Evolutionary conservation across 2,329 filamentous ascomycete species (phyloP), one percentile per base, ranked within the genome.

Genomic region (Aureobasidium sp.): DNA sequence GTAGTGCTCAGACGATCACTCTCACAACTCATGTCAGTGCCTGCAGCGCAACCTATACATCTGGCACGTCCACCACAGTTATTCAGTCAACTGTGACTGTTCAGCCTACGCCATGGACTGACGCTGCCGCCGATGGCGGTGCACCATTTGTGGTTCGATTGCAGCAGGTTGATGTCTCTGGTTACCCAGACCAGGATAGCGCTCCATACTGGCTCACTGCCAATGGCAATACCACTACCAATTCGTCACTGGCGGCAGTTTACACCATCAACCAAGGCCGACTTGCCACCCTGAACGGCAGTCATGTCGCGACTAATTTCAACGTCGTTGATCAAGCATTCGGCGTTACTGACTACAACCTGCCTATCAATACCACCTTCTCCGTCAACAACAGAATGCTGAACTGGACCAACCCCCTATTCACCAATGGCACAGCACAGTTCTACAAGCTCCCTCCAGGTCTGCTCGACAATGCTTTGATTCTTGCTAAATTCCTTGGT

Each of bases 171-270:
- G 54, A 63, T 27, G 45, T 44, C 15, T 63, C 64, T 6, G 62
- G 62, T 9, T 65, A 61, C 24, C 53, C 57, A 12, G 56, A 52
- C 11, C 29, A 62, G 22, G 37, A 31, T 12, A 47, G 44, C 2
- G 62, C 42, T 27, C 56, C 62, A 0, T 66, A 67, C 17, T 75
- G 69, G 65, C 49, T 74, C 1, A 67, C 68, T 42, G 62, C 64
- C 5, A 69, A 71, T 44, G 72, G 73, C 12, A 71, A 72, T 60
- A 71, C 70, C 6, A 73, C 72, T 2, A 71, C 68, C 11, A 64
- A 72, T 44, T 58, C 64, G 12, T 67, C 62, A 24, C 27, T 64
- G 33, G 73, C 72, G 2, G 69, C 68, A 9, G 65, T 68, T 27
- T 74, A 70, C 64, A 60, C 62, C 9, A 72, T 75, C 52, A 58